These are phyloP conservation scores for Microdochium trichocladiopsis DNA, from an alignment of 2,329 filamentous ascomycete species.

Conservation along the genomic window DNA sequence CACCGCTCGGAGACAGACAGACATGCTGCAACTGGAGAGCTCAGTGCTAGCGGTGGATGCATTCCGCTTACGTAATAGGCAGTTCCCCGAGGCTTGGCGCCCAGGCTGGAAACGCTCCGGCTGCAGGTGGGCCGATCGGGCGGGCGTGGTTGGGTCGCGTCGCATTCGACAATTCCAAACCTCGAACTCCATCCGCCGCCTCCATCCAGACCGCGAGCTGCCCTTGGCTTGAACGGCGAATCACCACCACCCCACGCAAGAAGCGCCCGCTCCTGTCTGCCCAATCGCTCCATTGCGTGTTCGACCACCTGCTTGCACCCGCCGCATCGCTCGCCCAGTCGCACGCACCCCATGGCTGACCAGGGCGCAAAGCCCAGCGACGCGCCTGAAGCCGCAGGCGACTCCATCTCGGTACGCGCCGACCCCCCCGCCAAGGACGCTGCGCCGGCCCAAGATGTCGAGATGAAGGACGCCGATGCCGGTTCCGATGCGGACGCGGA, in stretches of 20 bases:
- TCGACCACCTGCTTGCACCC: not conserved
- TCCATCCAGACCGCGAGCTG: no score
- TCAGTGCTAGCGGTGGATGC: no score
- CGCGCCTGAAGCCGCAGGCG: conserved; percentile 17
- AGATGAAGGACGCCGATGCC: conserved; percentile 1
- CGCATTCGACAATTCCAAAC: not conserved
- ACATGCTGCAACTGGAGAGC: no score
- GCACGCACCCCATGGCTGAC: conserved; percentile 11
- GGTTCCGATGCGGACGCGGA: conserved; percentile 3
- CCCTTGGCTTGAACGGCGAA: no score
- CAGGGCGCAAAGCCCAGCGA: conserved; percentile 25
- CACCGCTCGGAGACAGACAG: no score
- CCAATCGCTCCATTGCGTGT: not conserved
- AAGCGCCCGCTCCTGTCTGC: no score
- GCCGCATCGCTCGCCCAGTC: not conserved
- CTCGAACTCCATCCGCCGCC: not conserved
- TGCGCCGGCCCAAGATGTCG: conserved; percentile 4
- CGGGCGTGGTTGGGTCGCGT: not conserved
- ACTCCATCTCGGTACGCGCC: conserved; percentile 2
- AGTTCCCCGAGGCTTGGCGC: no score
- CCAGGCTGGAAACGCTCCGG: no score
- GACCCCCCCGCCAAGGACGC: conserved; percentile 1
- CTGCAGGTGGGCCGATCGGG: not conserved
- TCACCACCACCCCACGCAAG: no score
- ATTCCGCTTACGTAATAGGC: no score